Percentiles rank a stretch among this genome's conserved stretches.
Evolutionary conservation across 208 protist species (phyloP).

Genomic region (Trypanosomatidae sp.): DNA sequence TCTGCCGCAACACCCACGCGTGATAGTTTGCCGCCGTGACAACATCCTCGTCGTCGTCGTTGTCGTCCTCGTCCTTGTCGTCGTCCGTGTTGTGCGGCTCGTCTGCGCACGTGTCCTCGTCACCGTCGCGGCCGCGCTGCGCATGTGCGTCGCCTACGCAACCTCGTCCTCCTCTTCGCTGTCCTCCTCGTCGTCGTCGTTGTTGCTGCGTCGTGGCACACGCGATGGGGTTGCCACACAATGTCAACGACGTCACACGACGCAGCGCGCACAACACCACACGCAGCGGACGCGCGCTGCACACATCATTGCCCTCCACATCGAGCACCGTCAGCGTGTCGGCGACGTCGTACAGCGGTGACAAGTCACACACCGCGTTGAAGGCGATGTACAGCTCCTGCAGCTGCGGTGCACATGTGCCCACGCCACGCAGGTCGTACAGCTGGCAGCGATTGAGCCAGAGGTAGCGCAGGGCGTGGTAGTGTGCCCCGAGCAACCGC

Average conservation of each 20-base stretch:
- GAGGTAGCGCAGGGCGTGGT: constrained; percentile 38
- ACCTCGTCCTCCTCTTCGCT: constrained; percentile 1
- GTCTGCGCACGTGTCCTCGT: background rate
- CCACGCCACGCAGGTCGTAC: constrained; percentile 45
- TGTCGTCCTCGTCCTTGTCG: background rate
- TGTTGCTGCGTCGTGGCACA: constrained; percentile 1
- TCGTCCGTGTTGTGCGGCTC: background rate
- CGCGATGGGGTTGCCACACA: constrained; percentile 56
- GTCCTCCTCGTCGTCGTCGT: constrained; percentile 1
- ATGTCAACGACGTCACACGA: constrained; percentile 32
- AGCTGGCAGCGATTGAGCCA: constrained; percentile 72
- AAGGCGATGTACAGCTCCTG: constrained; percentile 82
- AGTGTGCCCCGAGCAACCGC: constrained; percentile 52
- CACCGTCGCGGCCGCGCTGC: background rate
- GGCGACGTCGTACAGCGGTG: constrained; percentile 37
- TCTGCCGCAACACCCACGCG: constrained; percentile 13
- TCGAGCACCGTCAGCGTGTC: constrained; percentile 73
- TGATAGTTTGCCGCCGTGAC: background rate
- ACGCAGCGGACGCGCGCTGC: constrained; percentile 10
- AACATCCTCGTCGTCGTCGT: background rate
- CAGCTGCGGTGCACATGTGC: constrained; percentile 32
- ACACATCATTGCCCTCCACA: constrained; percentile 72
- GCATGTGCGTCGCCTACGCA: background rate
- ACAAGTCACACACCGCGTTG: constrained; percentile 50
- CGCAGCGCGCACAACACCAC: constrained; percentile 20